Percentiles rank a stretch among this genome's conserved stretches.
Evolutionary conservation across 1,284 basidiomycete genomes (phyloP).

Genomic region (Moniliella sp.): DNA sequence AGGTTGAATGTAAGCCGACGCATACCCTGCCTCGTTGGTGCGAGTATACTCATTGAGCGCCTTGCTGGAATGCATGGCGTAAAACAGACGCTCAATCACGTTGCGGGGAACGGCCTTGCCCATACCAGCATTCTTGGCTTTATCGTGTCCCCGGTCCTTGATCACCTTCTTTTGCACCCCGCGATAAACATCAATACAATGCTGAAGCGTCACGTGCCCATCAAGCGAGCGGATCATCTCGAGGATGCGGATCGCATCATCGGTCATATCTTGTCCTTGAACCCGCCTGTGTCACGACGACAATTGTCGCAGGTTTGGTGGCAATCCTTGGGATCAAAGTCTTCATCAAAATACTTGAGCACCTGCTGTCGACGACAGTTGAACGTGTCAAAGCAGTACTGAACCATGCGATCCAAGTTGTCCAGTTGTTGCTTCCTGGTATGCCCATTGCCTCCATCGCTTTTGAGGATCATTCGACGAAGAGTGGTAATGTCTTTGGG

Average conservation of each 20-base stretch:
- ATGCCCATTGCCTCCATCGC: conserved; percentile 37
- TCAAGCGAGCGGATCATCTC: conserved; percentile 34
- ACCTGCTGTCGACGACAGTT: conserved; percentile 71
- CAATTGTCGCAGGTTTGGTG: conserved; percentile 55
- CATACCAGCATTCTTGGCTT: conserved; percentile 40
- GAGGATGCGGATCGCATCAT: conserved; percentile 36
- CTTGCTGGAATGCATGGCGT: conserved; percentile 40
- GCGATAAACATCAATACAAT: conserved; percentile 42
- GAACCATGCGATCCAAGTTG: conserved; percentile 44
- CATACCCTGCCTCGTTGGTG: conserved; percentile 30
- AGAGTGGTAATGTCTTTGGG: conserved; percentile 41
- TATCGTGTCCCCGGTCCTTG: conserved; percentile 40
- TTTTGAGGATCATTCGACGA: conserved; percentile 42
- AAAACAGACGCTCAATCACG: conserved; percentile 46
- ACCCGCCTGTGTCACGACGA: conserved; percentile 8
- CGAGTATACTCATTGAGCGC: conserved; percentile 31
- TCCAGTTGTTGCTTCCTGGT: conserved; percentile 45
- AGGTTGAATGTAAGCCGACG: conserved; percentile 32
- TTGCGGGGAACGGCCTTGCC: conserved; percentile 40
- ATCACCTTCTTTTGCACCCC: conserved; percentile 44
- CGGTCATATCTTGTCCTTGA: conserved; percentile 4
- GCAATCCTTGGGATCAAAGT: conserved; percentile 44
- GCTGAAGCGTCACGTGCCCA: conserved; percentile 39
- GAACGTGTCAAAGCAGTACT: conserved; percentile 57
- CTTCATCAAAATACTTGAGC: conserved; percentile 50